Evolutionary conservation across 75 land plant species (phyloP).

Genomic region (Ceratopteris richardii): DNA sequence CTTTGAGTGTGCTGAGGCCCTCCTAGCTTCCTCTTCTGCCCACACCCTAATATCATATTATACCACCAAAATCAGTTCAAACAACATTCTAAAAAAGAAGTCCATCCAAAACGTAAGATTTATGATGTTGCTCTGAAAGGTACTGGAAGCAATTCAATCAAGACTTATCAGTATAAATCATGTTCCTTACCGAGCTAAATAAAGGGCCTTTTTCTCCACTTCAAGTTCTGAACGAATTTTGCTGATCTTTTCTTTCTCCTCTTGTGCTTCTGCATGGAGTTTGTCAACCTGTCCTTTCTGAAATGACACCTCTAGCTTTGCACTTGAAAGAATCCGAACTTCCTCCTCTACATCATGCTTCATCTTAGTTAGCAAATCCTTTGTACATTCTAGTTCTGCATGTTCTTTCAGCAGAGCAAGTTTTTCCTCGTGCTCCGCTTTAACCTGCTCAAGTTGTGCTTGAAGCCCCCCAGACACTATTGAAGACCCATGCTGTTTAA

Average conservation of each 20-base stretch:
- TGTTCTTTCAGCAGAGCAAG: constrained; percentile 46
- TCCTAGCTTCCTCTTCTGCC: constrained; percentile 93
- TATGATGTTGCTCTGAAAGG: too few relatives aligned
- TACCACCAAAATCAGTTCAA: neutral
- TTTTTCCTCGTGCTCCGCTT: constrained; percentile 61
- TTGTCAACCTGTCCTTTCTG: constrained; percentile 60
- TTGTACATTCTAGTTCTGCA: constrained; percentile 71
- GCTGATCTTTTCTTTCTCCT: constrained; percentile 40
- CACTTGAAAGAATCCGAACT: constrained; percentile 41
- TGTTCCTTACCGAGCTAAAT: constrained; percentile 68
- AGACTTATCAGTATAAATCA: too few relatives aligned
- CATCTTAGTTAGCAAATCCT: constrained; percentile 49
- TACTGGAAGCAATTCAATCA: too few relatives aligned
- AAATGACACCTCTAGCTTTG: constrained; percentile 54
- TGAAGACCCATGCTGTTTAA: constrained; percentile 48
- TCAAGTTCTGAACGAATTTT: constrained; percentile 70
- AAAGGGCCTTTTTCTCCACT: constrained; percentile 76
- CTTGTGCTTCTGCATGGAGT: constrained; percentile 55
- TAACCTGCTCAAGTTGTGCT: constrained; percentile 52
- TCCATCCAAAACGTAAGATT: too few relatives aligned
- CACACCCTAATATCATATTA: constrained; percentile 39
- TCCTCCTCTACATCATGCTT: constrained; percentile 68
- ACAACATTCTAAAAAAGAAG: neutral
- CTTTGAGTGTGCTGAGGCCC: constrained; percentile 68
- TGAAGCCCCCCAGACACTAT: constrained; percentile 59